Evolutionary conservation across 371 early-diverging fungal species (phyloP), one percentile per base, ranked within the genome.

Genomic region (Mortierella sp.): DNA sequence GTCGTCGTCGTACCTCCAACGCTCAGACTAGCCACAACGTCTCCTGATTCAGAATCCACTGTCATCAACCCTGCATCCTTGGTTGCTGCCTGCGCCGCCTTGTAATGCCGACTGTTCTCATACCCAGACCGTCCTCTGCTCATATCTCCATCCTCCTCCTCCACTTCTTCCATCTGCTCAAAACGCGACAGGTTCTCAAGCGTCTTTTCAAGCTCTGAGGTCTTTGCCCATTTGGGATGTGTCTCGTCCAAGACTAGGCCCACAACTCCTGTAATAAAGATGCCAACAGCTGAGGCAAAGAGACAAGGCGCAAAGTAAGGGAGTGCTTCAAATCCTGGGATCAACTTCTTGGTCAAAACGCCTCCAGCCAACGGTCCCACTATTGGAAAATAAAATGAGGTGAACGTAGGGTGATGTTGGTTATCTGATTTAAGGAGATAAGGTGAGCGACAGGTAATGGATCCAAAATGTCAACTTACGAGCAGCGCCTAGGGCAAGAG

Each of bases 291-390:
- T 10, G 81, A 58, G 11, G 76, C 73, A 1, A 81, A 48, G 29
- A 81, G 79, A 63, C 79, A 81, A 4, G 85, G 81, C 0, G 79
- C 85, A 75, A 81, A 78, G 58, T 81, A 84, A 11, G 71, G 76
- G 46, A 74, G 74, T 3, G 73, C 14, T 16, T 80, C 81, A 38
- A 73, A 84, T 48, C 84, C 78, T 3, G 70, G 76, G 35, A 80
- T 54, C 14, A 71, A 68, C 51, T 38, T 75, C 44, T 60, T 75
- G 3, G 80, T 68, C 7, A 84, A 56, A 12, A 51, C 71, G 21
- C 81, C 79, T 10, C 81, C 85, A 4, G 71, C 75, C 70, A 78
- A 49, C 1, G 79, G 85, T 11, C 81, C 79, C 54, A 81, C 81
- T 84, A 43, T 16, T 3, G 32, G 14, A 16, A 0, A 56, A 18